Evolutionary conservation across 345 rosid species (phyloP).

Genomic region (Syzygium aromaticum): DNA sequence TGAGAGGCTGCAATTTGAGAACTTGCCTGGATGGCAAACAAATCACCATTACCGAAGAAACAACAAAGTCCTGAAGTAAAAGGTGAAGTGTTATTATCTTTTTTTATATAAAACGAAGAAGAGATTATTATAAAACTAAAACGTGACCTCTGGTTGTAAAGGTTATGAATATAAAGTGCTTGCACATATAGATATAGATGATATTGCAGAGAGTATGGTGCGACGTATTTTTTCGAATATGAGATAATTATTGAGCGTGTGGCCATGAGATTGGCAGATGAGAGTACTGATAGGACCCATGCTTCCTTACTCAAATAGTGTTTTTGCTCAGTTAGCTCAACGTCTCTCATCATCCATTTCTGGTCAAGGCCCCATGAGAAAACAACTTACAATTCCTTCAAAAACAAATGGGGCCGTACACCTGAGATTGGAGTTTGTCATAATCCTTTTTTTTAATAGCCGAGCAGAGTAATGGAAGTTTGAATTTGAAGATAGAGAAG

Average conservation of each 20-base stretch:
- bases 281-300: background rate
- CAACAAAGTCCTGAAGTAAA: background rate
- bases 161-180: background rate
- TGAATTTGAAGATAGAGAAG: background rate
- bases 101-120: background rate
- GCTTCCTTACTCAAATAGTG: background rate
- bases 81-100: background rate
- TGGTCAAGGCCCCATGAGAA: background rate
- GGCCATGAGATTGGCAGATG: background rate
- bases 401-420: background rate
- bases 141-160: background rate
- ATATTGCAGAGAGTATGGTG: background rate
- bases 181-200: background rate
- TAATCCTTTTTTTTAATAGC: background rate
- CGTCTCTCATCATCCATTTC: background rate
- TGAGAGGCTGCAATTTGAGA: conserved; percentile 1
- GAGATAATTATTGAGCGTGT: background rate
- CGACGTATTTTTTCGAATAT: background rate
- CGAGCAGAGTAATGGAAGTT: background rate
- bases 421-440: background rate
- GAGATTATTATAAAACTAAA: background rate
- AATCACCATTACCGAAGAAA: conserved; percentile 10
- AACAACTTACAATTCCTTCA: background rate
- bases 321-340: background rate
- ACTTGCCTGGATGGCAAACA: conserved; percentile 16